Percentiles rank a stretch among this genome's conserved stretches.
Evolutionary conservation across 129 eudicot species (phyloP).

Genomic region (Calendula officinalis): DNA sequence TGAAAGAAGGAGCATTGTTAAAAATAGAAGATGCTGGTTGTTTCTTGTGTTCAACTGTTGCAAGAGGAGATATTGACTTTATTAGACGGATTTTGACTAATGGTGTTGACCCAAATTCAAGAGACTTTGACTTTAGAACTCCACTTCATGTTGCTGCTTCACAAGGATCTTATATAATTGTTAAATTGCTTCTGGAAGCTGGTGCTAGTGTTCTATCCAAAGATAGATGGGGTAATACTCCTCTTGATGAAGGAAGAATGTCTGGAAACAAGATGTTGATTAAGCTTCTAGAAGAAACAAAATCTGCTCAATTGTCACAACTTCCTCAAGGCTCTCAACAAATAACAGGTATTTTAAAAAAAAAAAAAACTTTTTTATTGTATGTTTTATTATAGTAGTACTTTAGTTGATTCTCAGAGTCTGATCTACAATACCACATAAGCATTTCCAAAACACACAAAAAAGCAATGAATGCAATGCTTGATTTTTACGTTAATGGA

Average conservation of each 20-base stretch:
- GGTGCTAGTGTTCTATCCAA: conserved; percentile 63
- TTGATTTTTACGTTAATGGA: too few relatives aligned
- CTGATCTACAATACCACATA: too few relatives aligned
- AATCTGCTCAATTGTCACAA: conserved; percentile 39
- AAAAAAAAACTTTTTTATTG: too few relatives aligned
- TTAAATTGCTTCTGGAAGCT: conserved; percentile 58
- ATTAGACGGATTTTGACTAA: conserved; percentile 44
- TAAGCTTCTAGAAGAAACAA: conserved; percentile 62
- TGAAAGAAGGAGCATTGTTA: conserved; percentile 44
- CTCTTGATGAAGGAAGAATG: conserved; percentile 58
- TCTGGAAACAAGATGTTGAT: conserved; percentile 59
- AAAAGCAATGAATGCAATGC: too few relatives aligned
- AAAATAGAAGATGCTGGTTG: conserved; percentile 47
- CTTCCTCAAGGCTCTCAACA: conserved; percentile 28
- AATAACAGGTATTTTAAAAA: conserved; percentile 36
- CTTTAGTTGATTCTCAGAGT: too few relatives aligned
- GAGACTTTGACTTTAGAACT: conserved; percentile 63
- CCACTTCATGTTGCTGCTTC: conserved; percentile 72
- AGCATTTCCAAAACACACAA: too few relatives aligned
- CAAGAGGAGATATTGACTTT: conserved; percentile 54
- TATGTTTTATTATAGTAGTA: too few relatives aligned
- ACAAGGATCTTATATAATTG: conserved; percentile 55
- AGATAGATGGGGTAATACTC: conserved; percentile 50
- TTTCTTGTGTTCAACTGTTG: conserved; percentile 48
- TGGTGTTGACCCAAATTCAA: conserved; percentile 65